phyloP scores from a whole-genome alignment of 768 basidiomycete species.

The Boletus huronensis region DNA sequence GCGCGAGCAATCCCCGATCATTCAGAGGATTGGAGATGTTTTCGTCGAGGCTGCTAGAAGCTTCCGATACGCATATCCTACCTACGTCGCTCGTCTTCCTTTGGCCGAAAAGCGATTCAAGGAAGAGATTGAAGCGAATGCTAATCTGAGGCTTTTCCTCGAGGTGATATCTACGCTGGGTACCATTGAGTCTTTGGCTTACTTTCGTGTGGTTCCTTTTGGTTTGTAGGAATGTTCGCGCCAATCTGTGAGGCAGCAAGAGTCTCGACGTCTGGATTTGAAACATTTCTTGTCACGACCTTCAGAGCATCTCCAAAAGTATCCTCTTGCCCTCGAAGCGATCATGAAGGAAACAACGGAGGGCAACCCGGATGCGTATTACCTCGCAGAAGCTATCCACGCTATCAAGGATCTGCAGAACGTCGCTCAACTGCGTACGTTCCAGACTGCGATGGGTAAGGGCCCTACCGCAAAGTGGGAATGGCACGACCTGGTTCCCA shows the following conservation, averaged over 20 bases:
- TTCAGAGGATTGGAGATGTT: constrained; percentile 83
- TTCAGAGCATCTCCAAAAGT: constrained; percentile 60
- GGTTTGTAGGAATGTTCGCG: constrained; percentile 30
- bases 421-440: constrained; percentile 80
- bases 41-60: constrained; percentile 85
- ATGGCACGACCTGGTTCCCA: constrained; percentile 84
- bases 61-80: constrained; percentile 82
- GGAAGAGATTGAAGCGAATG: constrained; percentile 79
- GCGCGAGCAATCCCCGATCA: constrained; percentile 75
- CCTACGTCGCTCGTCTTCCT: constrained; percentile 81
- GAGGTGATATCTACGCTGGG: constrained; percentile 43
- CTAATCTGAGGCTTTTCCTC: constrained; percentile 78
- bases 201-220: neutral
- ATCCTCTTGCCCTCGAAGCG: constrained; percentile 80
- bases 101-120: constrained; percentile 83
- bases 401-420: constrained; percentile 81
- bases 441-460: constrained; percentile 86
- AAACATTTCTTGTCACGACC: constrained; percentile 62
- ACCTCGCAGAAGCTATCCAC: constrained; percentile 76
- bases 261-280: constrained; percentile 56
- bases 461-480: constrained; percentile 80
- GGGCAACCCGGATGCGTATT: constrained; percentile 81
- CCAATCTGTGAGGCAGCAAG: constrained; percentile 51
- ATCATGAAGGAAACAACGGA: constrained; percentile 78
- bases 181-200: neutral